phyloP scores from a whole-genome alignment of 805 yeast genomes.

The Candida tibetensis region DNA sequence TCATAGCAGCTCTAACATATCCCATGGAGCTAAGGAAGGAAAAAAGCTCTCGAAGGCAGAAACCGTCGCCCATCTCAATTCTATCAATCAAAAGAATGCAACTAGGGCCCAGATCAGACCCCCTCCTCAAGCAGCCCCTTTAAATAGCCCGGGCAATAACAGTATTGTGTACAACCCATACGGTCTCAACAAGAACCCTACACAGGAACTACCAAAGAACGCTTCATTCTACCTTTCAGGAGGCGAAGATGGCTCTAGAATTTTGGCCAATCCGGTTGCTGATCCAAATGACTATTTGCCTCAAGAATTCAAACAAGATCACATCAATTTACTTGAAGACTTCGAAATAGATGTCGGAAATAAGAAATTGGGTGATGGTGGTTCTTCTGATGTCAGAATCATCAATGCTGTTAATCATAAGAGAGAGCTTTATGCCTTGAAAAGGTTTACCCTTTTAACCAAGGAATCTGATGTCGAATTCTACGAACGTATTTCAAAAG shows the following conservation, averaged over 20 bases:
- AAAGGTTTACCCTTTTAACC: constrained; percentile 57
- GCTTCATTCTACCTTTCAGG: constrained; percentile 26
- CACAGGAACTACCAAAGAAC: constrained; percentile 21
- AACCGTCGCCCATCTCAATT: constrained; percentile 37
- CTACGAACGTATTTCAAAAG: constrained; percentile 62
- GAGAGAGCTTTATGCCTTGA: constrained; percentile 57
- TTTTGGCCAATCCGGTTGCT: constrained; percentile 59
- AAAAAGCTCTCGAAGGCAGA: constrained; percentile 25
- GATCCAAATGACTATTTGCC: constrained; percentile 69
- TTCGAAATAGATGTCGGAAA: constrained; percentile 43
- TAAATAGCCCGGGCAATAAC: constrained; percentile 14
- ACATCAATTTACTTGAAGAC: constrained; percentile 50
- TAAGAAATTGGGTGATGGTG: constrained; percentile 66
- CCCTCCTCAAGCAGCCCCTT: constrained; percentile 6
- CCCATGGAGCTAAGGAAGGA: constrained; percentile 11
- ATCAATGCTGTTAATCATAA: constrained; percentile 37
- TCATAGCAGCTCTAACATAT: constrained; percentile 5
- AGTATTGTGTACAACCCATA: constrained; percentile 65
- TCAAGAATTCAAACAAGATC: constrained; percentile 45
- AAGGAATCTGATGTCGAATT: constrained; percentile 65
- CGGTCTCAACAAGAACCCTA: constrained; percentile 43
- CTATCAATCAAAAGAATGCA: constrained; percentile 28
- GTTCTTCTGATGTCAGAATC: constrained; percentile 61
- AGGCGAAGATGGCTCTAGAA: constrained; percentile 41
- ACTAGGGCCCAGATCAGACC: constrained; percentile 15